phyloP scores from a whole-genome alignment of 169 alveolate species.

The Plasmodium knowlesi region DNA sequence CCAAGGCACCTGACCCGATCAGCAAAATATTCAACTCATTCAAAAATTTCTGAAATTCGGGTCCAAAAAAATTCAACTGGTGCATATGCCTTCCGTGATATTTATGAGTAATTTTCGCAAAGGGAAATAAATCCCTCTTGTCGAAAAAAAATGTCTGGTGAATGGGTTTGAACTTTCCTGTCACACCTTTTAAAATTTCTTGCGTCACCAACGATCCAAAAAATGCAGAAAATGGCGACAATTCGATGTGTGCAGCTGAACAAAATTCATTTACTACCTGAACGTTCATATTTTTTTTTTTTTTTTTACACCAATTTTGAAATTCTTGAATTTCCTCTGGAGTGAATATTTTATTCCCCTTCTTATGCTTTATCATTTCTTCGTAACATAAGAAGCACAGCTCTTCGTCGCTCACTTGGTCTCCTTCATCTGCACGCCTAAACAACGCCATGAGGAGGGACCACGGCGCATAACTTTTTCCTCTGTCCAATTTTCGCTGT shows the following conservation, averaged over 20 bases:
- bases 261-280: slow-evolving; percentile 39
- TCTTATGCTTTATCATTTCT: slow-evolving; percentile 48
- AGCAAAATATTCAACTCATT: slow-evolving; percentile 74
- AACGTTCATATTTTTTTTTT: slow-evolving; percentile 41
- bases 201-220: slow-evolving; percentile 50
- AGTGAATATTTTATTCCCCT: not conserved
- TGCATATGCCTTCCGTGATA: slow-evolving; percentile 69
- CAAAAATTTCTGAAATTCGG: slow-evolving; percentile 46
- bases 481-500: slow-evolving; percentile 1
- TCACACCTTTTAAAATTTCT: slow-evolving; percentile 53
- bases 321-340: slow-evolving; percentile 1
- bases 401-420: slow-evolving; percentile 49
- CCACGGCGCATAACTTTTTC: not conserved
- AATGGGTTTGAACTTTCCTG: slow-evolving; percentile 52
- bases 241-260: slow-evolving; percentile 55
- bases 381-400: slow-evolving; percentile 54
- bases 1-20: slow-evolving; percentile 99
- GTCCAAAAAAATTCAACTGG: slow-evolving; percentile 61
- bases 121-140: slow-evolving; percentile 49
- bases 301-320: slow-evolving; percentile 39
- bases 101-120: slow-evolving; percentile 36
- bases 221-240: slow-evolving; percentile 61
- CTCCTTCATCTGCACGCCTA: not conserved
- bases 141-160: slow-evolving; percentile 54
- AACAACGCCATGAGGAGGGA: not conserved